A percentile compares a stretch with the other conserved stretches of the same genome.
Conservation (phyloP, 1,284 basidiomycete genomes). For the Fistulinella cinereoalba region DNA sequence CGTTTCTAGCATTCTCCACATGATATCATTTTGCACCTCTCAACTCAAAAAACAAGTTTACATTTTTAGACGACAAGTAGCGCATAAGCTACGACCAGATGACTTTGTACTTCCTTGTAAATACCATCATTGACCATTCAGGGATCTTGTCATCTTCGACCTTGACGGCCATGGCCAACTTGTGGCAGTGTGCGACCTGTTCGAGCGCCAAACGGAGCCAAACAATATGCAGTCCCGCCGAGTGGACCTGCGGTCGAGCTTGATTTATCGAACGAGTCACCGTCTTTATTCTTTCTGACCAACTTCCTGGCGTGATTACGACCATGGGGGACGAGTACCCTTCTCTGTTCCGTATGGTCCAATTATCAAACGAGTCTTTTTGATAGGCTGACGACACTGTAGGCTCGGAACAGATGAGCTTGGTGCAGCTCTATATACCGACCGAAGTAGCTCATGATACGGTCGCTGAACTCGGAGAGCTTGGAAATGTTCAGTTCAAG, state of each 20-base stretch:
- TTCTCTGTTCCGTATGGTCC: slow-evolving; percentile 71
- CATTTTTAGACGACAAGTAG: too few species aligned
- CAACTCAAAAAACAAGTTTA: too few species aligned
- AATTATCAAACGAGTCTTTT: background rate
- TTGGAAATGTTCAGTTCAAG: slow-evolving; percentile 97
- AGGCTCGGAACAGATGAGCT: slow-evolving; percentile 97
- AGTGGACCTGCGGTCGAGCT: too few species aligned
- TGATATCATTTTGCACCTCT: background rate
- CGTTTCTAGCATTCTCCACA: slow-evolving; percentile 43
- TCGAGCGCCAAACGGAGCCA: slow-evolving; percentile 23
- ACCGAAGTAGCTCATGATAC: slow-evolving; percentile 97
- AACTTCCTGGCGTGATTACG: background rate
- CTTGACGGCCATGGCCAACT: too few species aligned
- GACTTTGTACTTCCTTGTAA: too few species aligned
- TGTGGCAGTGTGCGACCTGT: background rate
- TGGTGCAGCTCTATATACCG: slow-evolving; percentile 97
- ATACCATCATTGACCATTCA: too few species aligned
- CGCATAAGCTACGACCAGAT: too few species aligned
- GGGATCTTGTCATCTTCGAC: too few species aligned
- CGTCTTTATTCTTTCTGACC: slow-evolving; percentile 2
- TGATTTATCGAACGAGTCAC: background rate
- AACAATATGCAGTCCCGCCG: too few species aligned
- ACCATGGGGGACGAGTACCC: slow-evolving; percentile 75
- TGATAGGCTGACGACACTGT: slow-evolving; percentile 7
- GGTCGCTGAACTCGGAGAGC: slow-evolving; percentile 91